These are phyloP conservation scores for Diospyros lotus DNA, from an alignment of 148 eudicot genomes.

Conservation along the genomic window DNA sequence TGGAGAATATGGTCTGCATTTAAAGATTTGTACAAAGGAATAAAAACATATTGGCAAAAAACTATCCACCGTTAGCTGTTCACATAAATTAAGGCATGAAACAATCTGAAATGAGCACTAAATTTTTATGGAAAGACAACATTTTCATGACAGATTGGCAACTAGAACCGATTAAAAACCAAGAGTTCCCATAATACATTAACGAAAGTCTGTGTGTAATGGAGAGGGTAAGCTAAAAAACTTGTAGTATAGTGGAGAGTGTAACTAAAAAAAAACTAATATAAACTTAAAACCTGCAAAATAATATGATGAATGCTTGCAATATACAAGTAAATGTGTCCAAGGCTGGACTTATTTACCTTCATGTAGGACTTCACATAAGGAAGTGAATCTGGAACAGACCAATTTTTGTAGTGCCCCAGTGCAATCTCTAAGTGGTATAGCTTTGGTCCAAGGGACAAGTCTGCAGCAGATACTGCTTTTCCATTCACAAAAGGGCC, in stretches of 20 bases:
- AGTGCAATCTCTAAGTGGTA: constrained; percentile 82
- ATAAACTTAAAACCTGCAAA: not conserved
- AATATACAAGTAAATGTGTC: not conserved
- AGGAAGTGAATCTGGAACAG: constrained; percentile 75
- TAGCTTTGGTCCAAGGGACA: constrained; percentile 90
- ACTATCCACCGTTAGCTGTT: not conserved
- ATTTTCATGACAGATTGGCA: not conserved
- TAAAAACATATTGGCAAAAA: not conserved
- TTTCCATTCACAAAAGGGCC: constrained; percentile 89
- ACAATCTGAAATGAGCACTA: not conserved
- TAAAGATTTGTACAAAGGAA: not conserved
- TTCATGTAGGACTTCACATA: constrained; percentile 74
- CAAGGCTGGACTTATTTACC: constrained; percentile 30
- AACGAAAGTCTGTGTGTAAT: not conserved
- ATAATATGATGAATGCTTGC: not conserved
- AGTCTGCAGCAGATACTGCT: constrained; percentile 68
- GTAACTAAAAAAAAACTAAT: too few relatives aligned
- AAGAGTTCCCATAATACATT: not conserved
- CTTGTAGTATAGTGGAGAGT: too few relatives aligned
- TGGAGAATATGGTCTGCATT: constrained; percentile 58
- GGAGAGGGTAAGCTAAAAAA: not conserved
- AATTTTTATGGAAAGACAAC: not conserved
- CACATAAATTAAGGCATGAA: not conserved
- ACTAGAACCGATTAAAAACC: not conserved
- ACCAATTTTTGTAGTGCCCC: constrained; percentile 87